phyloP scores from a whole-genome alignment of 441 rosid genomes.

The Gossypium gossypioides region DNA sequence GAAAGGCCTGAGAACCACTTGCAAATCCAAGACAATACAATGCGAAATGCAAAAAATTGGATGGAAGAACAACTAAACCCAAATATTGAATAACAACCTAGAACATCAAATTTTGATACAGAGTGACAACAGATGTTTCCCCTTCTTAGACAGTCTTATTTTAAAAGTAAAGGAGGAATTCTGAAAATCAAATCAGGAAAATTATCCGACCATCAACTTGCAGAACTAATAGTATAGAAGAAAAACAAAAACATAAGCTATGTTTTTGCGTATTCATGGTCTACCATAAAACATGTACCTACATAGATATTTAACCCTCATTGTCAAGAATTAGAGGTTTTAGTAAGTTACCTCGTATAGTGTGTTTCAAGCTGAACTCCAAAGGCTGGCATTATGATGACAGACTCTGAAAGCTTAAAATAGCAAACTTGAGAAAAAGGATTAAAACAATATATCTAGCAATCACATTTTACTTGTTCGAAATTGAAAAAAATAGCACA shows the following conservation, averaged over 20 bases:
- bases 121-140: not conserved
- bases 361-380: slow-evolving; percentile 89
- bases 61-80: not conserved
- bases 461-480: not conserved
- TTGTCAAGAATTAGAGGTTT: not conserved
- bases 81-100: not conserved
- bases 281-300: not conserved
- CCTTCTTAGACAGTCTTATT: not conserved
- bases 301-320: slow-evolving; percentile 1
- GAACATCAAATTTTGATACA: not conserved
- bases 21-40: not conserved
- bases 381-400: slow-evolving; percentile 62
- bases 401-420: slow-evolving; percentile 55
- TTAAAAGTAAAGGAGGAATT: not conserved
- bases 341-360: slow-evolving; percentile 44
- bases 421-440: slow-evolving; percentile 12
- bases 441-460: not conserved
- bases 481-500: not conserved
- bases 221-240: not conserved
- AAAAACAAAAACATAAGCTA: not conserved
- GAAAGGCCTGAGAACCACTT: slow-evolving; percentile 1
- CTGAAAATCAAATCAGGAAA: not conserved
- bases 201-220: not conserved
- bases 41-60: not conserved
- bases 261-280: not conserved